phyloP scores from a whole-genome alignment of 2,329 filamentous ascomycete species.

The Alternaria brassicicola region DNA sequence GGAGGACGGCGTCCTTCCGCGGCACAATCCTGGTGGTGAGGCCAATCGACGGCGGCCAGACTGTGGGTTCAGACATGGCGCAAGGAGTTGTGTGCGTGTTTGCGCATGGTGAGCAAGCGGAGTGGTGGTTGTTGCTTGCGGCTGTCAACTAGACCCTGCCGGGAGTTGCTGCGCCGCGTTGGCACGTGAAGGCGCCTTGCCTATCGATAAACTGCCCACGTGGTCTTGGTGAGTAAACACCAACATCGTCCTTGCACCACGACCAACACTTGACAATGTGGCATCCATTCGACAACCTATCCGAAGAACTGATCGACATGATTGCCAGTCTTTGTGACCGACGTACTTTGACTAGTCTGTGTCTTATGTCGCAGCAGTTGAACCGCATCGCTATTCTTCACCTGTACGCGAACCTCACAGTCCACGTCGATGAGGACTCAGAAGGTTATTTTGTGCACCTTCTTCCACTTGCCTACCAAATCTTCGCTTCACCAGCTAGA shows the following conservation, averaged over 20 bases:
- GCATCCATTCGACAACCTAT: background rate
- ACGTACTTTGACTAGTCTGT: too few relatives aligned
- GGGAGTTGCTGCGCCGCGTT: background rate
- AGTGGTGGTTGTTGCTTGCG: background rate
- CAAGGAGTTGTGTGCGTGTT: background rate
- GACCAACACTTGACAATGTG: background rate
- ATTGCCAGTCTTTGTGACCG: background rate
- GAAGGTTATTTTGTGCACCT: too few relatives aligned
- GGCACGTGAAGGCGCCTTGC: background rate
- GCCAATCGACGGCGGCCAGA: conserved; percentile 18
- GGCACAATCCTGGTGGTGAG: conserved; percentile 17
- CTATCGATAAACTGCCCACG: conserved; percentile 4
- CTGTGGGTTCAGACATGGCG: conserved; percentile 1
- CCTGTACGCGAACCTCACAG: too few relatives aligned
- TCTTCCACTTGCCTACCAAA: too few relatives aligned
- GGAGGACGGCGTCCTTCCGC: conserved; percentile 12
- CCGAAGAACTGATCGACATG: background rate
- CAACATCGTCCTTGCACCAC: background rate
- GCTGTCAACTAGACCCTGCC: background rate
- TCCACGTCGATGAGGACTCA: too few relatives aligned
- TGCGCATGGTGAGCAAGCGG: background rate
- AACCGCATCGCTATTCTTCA: background rate
- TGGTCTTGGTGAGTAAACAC: background rate
- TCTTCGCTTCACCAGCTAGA: too few relatives aligned
- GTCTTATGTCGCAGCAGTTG: background rate